A percentile compares a stretch with the other conserved stretches of the same genome.
Evolutionary conservation across 2,329 filamentous ascomycete genomes (phyloP).

Genomic region (Nannizzia gypsea): DNA sequence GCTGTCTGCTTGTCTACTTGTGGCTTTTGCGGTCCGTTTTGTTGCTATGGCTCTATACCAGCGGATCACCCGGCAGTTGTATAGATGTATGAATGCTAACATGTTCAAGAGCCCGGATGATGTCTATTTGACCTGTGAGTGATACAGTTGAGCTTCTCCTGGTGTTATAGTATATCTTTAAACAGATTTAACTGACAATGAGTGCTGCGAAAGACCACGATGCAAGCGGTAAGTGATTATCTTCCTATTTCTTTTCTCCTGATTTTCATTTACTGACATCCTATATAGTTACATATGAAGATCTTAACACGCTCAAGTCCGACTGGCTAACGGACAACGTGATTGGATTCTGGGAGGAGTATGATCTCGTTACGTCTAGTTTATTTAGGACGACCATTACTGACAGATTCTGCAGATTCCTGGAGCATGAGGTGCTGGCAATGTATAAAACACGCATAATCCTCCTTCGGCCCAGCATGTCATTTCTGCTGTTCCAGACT

Average conservation of each 20-base stretch:
- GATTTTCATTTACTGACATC: background rate
- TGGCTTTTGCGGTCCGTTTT: background rate
- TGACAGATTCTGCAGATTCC: conserved; percentile 42
- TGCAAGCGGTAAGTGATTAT: conserved; percentile 45
- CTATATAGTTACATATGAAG: conserved; percentile 67
- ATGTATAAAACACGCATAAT: conserved; percentile 76
- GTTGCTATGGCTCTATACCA: background rate
- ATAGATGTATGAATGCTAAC: conserved; percentile 14
- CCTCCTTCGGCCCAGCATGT: conserved; percentile 84
- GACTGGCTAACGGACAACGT: conserved; percentile 98
- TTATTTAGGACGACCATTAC: conserved; percentile 7
- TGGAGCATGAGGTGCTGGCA: conserved; percentile 77
- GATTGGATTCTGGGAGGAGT: conserved; percentile 95
- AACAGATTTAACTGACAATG: background rate
- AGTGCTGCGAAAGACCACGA: conserved; percentile 44
- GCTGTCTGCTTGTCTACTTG: background rate
- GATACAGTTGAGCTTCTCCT: background rate
- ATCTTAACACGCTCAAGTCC: conserved; percentile 74
- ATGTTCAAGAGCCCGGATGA: conserved; percentile 46
- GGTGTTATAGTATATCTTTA: too few relatives aligned
- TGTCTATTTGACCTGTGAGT: conserved; percentile 59
- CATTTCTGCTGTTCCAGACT: conserved; percentile 75
- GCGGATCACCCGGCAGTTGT: background rate
- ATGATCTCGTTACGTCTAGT: conserved; percentile 23
- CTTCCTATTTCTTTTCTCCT: too few relatives aligned